Evolutionary conservation across 805 yeast species (phyloP).

Genomic region (Kuraishia cidri): DNA sequence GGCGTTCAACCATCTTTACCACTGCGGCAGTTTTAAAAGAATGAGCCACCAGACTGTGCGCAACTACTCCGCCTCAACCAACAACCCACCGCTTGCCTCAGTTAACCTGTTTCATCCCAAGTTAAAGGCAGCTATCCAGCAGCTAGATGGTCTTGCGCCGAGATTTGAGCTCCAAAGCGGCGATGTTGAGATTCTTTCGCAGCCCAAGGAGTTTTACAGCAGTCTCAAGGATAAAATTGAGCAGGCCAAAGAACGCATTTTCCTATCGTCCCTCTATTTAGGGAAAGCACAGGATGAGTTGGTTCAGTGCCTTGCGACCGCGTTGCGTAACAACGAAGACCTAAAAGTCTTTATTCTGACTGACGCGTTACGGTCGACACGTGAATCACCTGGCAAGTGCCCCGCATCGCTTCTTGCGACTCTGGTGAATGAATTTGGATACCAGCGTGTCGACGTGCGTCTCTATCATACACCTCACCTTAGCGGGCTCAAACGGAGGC

Average conservation of each 20-base stretch:
- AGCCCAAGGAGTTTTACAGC: constrained; percentile 68
- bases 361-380: constrained; percentile 87
- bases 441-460: constrained; percentile 63
- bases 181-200: constrained; percentile 51
- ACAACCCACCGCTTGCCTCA: too few species aligned
- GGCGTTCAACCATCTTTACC: background rate
- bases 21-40: background rate
- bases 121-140: constrained; percentile 25
- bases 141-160: constrained; percentile 58
- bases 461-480: constrained; percentile 88
- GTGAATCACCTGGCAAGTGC: constrained; percentile 78
- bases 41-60: too few species aligned
- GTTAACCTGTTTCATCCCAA: too few species aligned
- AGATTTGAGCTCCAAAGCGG: constrained; percentile 49
- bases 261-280: constrained; percentile 77
- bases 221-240: constrained; percentile 54
- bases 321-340: constrained; percentile 48
- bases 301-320: constrained; percentile 48
- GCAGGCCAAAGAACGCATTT: constrained; percentile 56
- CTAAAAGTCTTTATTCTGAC: constrained; percentile 66
- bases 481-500: constrained; percentile 49
- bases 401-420: constrained; percentile 70
- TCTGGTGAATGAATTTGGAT: constrained; percentile 55
- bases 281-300: constrained; percentile 80
- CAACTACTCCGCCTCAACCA: too few species aligned